Evolutionary conservation across 768 basidiomycete genomes (phyloP).

Genomic region (Auricularia heimuer): DNA sequence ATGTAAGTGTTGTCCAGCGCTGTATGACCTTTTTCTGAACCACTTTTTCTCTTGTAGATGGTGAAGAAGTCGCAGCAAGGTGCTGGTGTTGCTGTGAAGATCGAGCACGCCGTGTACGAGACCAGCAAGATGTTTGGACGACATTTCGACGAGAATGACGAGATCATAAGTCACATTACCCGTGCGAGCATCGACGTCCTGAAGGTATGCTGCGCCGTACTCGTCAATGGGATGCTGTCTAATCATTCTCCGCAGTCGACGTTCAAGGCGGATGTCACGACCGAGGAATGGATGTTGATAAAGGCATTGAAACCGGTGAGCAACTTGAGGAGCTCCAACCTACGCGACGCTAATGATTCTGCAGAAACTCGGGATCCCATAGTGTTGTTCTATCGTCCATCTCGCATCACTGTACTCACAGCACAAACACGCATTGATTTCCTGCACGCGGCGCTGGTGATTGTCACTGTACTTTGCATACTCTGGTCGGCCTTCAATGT

Average conservation of each 20-base stretch:
- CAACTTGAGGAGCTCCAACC: not conserved
- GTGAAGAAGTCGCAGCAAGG: constrained; percentile 94
- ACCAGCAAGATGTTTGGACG: constrained; percentile 92
- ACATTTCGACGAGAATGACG: constrained; percentile 95
- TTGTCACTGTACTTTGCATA: no score
- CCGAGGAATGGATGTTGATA: constrained; percentile 90
- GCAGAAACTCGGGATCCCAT: no score
- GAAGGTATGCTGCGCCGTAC: constrained; percentile 45
- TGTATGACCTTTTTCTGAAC: constrained; percentile 1
- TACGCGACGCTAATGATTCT: no score
- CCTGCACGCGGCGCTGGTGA: no score
- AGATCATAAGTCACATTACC: constrained; percentile 81
- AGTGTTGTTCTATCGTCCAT: not conserved
- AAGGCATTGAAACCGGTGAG: constrained; percentile 74
- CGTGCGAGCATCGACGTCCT: constrained; percentile 92
- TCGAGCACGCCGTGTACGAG: constrained; percentile 94
- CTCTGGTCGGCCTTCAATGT: no score
- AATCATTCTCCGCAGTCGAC: constrained; percentile 39
- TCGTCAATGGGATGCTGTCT: no score
- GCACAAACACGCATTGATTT: no score
- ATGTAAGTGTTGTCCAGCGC: constrained; percentile 37
- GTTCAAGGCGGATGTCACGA: constrained; percentile 82
- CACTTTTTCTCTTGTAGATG: constrained; percentile 34
- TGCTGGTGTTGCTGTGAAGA: constrained; percentile 95
- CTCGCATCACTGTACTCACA: no score